These are phyloP conservation scores for Pichia cactophila DNA, from an alignment of 1,139 yeast genomes.

Conservation along the genomic window DNA sequence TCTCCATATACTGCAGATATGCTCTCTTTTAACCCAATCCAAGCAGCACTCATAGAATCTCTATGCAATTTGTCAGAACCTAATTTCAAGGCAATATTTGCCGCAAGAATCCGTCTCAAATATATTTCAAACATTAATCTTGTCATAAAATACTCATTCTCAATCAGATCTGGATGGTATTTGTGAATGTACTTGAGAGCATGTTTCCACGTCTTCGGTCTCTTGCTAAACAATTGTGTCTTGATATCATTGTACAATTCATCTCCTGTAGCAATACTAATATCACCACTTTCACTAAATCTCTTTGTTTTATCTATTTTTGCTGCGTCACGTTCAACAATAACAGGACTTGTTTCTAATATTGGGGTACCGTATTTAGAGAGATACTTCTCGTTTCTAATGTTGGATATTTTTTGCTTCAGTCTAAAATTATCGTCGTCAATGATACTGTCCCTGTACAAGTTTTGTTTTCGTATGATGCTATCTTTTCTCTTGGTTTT, in stretches of 20 bases:
- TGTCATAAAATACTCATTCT: constrained; percentile 19
- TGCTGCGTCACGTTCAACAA: not conserved
- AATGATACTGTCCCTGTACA: not conserved
- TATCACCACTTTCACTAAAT: constrained; percentile 21
- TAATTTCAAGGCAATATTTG: constrained; percentile 20
- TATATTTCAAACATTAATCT: constrained; percentile 25
- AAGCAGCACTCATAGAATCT: constrained; percentile 8
- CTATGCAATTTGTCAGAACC: constrained; percentile 20
- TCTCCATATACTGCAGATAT: constrained; percentile 17
- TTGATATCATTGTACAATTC: constrained; percentile 19
- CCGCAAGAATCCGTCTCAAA: constrained; percentile 22
- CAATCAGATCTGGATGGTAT: constrained; percentile 17
- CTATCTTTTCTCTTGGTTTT: constrained; percentile 10
- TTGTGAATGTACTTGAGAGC: constrained; percentile 10
- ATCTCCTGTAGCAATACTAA: constrained; percentile 22
- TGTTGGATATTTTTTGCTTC: not conserved
- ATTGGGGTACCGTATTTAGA: constrained; percentile 9
- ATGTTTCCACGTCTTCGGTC: constrained; percentile 14
- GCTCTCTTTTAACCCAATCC: constrained; percentile 13
- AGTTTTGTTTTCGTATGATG: constrained; percentile 4
- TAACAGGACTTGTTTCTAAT: not conserved
- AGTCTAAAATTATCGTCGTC: not conserved
- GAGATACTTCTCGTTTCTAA: constrained; percentile 1
- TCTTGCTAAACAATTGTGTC: constrained; percentile 12
- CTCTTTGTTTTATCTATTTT: constrained; percentile 6